Percentiles rank a stretch among this genome's conserved stretches.
Evolutionary conservation across 2,329 filamentous ascomycete species (phyloP).

Genomic region (Ramularia endophylla): DNA sequence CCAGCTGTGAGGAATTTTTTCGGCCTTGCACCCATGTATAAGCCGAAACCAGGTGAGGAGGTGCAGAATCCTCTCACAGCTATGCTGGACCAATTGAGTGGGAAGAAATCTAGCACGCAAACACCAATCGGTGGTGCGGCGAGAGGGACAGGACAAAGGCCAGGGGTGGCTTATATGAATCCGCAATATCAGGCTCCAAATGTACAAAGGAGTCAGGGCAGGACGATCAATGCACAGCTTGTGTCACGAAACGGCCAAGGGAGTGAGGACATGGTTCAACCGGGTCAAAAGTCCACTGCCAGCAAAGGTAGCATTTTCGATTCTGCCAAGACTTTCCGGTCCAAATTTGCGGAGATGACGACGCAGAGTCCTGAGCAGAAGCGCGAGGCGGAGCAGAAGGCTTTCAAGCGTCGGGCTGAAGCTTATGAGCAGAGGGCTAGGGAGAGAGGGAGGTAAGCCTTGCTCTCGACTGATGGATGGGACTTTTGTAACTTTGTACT

Average conservation of each 20-base stretch:
- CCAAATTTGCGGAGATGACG: background rate
- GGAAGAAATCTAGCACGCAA: constrained; percentile 4
- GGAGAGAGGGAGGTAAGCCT: constrained; percentile 6
- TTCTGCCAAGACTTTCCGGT: constrained; percentile 1
- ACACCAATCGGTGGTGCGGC: background rate
- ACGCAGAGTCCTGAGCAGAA: constrained; percentile 6
- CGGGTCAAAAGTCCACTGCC: constrained; percentile 2
- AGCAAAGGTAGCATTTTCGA: constrained; percentile 9
- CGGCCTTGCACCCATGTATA: constrained; percentile 34
- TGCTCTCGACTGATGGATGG: too few relatives aligned
- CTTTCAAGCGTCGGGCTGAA: constrained; percentile 21
- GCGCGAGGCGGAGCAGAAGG: constrained; percentile 12
- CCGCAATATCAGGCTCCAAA: constrained; percentile 17
- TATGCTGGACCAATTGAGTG: constrained; percentile 6
- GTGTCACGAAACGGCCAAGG: constrained; percentile 3
- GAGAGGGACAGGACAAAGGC: constrained; percentile 13
- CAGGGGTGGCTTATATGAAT: constrained; percentile 17
- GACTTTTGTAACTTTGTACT: too few relatives aligned
- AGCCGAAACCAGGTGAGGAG: constrained; percentile 14
- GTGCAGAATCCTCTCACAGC: background rate
- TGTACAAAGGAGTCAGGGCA: constrained; percentile 3
- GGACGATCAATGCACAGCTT: constrained; percentile 14
- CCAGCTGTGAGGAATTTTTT: constrained; percentile 33
- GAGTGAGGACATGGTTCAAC: constrained; percentile 15
- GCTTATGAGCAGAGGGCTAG: constrained; percentile 24